These are phyloP conservation scores for Ophiorrhiza pumila DNA, from an alignment of 257 asterid species.

Conservation along the genomic window DNA sequence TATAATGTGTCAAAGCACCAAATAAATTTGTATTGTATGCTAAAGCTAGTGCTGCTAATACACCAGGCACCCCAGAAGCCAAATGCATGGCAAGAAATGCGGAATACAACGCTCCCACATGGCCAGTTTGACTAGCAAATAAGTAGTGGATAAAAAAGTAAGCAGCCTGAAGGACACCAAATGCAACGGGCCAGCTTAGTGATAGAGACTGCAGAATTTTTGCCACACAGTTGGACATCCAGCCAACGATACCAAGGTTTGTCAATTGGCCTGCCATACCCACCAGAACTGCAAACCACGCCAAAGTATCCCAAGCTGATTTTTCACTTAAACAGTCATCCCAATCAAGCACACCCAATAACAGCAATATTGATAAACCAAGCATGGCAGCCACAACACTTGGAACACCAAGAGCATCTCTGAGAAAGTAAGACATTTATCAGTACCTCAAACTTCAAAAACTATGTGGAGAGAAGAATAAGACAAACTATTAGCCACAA, in stretches of 20 bases:
- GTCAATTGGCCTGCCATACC: slow-evolving; percentile 97
- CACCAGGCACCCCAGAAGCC: slow-evolving; percentile 89
- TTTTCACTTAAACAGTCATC: slow-evolving; percentile 91
- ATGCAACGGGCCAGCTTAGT: slow-evolving; percentile 92
- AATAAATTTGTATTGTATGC: slow-evolving; percentile 87
- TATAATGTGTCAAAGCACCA: slow-evolving; percentile 94
- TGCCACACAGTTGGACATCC: slow-evolving; percentile 89
- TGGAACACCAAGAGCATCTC: slow-evolving; percentile 83
- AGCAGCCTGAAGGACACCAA: slow-evolving; percentile 78
- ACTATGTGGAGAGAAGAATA: background rate
- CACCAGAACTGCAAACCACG: slow-evolving; percentile 96
- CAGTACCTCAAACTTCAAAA: background rate
- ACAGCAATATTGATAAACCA: slow-evolving; percentile 75
- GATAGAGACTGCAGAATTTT: slow-evolving; percentile 60
- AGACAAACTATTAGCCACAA: background rate
- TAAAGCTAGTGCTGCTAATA: slow-evolving; percentile 76
- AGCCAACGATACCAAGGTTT: slow-evolving; percentile 74
- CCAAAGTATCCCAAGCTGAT: slow-evolving; percentile 97
- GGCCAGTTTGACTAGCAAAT: slow-evolving; percentile 95
- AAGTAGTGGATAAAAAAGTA: slow-evolving; percentile 88
- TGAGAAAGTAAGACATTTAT: slow-evolving; percentile 26
- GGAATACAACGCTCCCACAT: slow-evolving; percentile 89
- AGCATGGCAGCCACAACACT: slow-evolving; percentile 98
- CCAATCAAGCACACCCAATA: slow-evolving; percentile 82
- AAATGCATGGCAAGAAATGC: slow-evolving; percentile 94